Evolutionary conservation across 192 early-diverging fungal genomes (phyloP), one percentile per base, ranked within the genome.

Genomic region (Linnemannia hyalina): DNA sequence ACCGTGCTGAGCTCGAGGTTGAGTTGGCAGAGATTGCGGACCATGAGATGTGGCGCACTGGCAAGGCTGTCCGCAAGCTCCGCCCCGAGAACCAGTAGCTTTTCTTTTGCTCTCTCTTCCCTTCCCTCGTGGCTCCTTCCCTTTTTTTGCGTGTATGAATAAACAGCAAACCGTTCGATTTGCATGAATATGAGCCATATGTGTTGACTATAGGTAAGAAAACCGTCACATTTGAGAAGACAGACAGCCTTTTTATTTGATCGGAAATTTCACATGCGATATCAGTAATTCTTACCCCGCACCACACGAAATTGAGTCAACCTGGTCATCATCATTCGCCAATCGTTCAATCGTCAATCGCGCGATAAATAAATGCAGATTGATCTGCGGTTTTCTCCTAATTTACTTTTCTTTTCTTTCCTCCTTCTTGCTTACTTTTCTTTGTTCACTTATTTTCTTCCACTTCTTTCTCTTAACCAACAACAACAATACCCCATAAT

Each of bases 41-140:
- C 82, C 73, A 74, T 46, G 97, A 99, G 92, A 96, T 99, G 93
- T 99, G 98, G 98, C 92, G 94, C 52, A 91, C 96, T 40, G 97
- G 96, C 80, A 92, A 93, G 84, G 96, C 96, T 80, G 97, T 98
- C 76, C 94, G 97, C 82, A 88, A 91, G 87, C 91, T 99, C 46
- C 92, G 97, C 63, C 97, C 97, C 36, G 97, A 98, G 91, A 97
- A 97, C 92, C 88, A 91, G 82, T 87, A 91, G 20, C 3, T 32
- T 29, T 8, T 0, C 18, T 6, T 15, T 26, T 65, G 9, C 23
- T 65, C 13, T 35, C 60, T 65, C 23, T 65, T 35, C 60, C 20
- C 32, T 10, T 74, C 6, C 6, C 38, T 40, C 6, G 38, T 40
- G 38, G 35, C 35, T 40, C 6, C 9, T 52, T 16, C 44, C 2